Conservation (phyloP, 2,329 filamentous ascomycete genomes). For the Pestalotiopsis sp. region DNA sequence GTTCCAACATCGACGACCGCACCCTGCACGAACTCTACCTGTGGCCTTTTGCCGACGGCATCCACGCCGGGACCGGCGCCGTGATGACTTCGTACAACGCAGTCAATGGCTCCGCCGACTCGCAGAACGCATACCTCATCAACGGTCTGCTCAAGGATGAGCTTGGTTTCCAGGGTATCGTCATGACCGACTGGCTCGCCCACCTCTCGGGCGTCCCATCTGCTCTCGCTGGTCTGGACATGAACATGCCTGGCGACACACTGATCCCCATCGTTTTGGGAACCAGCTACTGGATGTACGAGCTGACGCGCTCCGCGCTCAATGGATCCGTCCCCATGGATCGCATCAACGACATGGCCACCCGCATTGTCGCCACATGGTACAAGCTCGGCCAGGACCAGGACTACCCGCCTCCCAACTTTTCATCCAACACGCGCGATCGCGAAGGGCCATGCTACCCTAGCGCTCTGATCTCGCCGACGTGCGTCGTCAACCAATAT, state of each 20-base stretch:
- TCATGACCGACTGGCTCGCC: slow-evolving; percentile 75
- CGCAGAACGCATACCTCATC: slow-evolving; percentile 67
- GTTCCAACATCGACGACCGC: slow-evolving; percentile 56
- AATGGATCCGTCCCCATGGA: slow-evolving; percentile 58
- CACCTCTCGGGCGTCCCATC: slow-evolving; percentile 74
- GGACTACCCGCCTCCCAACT: slow-evolving; percentile 56
- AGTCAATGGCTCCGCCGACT: slow-evolving; percentile 66
- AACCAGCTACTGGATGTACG: slow-evolving; percentile 53
- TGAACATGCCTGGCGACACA: slow-evolving; percentile 60
- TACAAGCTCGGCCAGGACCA: slow-evolving; percentile 60
- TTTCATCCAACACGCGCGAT: slow-evolving; percentile 58
- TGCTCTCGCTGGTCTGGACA: slow-evolving; percentile 72
- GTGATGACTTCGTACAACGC: slow-evolving; percentile 84
- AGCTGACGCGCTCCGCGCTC: slow-evolving; percentile 53
- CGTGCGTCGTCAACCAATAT: slow-evolving; percentile 67
- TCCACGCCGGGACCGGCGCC: slow-evolving; percentile 74
- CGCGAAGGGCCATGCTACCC: slow-evolving; percentile 57
- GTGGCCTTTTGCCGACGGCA: slow-evolving; percentile 78
- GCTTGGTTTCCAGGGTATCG: slow-evolving; percentile 69
- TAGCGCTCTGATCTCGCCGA: slow-evolving; percentile 57
- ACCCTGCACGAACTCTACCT: slow-evolving; percentile 69
- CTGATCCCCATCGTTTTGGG: slow-evolving; percentile 45
- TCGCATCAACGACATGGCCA: slow-evolving; percentile 57
- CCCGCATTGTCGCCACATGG: slow-evolving; percentile 59
- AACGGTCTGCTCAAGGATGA: slow-evolving; percentile 74